Evolutionary conservation across 805 yeast genomes (phyloP).

Genomic region (Schwanniomyces polymorphus): DNA sequence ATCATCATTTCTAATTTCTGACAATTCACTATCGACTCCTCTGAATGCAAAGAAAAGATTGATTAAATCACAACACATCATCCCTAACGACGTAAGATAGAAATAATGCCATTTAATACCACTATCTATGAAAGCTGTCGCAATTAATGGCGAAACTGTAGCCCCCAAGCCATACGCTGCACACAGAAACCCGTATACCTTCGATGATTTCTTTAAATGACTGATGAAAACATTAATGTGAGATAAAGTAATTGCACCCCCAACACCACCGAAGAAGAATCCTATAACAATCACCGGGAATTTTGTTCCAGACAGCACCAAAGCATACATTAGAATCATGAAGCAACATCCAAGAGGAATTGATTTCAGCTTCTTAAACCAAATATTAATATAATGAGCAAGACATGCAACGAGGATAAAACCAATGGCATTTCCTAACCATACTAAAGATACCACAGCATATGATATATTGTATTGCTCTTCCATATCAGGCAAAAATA

Average conservation of each 20-base stretch:
- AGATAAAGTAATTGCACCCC: slow-evolving; percentile 49
- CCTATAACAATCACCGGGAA: slow-evolving; percentile 51
- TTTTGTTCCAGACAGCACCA: slow-evolving; percentile 48
- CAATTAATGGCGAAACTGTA: slow-evolving; percentile 64
- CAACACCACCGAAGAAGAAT: slow-evolving; percentile 60
- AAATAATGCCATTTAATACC: slow-evolving; percentile 56
- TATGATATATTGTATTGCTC: slow-evolving; percentile 20
- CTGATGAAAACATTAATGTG: slow-evolving; percentile 55
- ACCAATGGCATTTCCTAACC: slow-evolving; percentile 28
- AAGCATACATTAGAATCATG: slow-evolving; percentile 41
- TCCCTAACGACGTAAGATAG: slow-evolving; percentile 49
- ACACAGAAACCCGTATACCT: slow-evolving; percentile 61
- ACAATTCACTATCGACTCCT: slow-evolving; percentile 47
- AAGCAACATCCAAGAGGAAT: slow-evolving; percentile 32
- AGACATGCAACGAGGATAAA: slow-evolving; percentile 23
- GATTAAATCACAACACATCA: slow-evolving; percentile 31
- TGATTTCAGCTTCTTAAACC: slow-evolving; percentile 18
- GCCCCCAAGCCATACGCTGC: slow-evolving; percentile 76
- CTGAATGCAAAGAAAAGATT: slow-evolving; percentile 45
- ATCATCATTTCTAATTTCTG: slow-evolving; percentile 28
- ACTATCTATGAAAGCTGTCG: slow-evolving; percentile 51
- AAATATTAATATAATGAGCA: slow-evolving; percentile 22
- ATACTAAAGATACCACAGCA: slow-evolving; percentile 24
- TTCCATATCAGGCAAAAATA: slow-evolving; percentile 25
- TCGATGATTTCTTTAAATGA: slow-evolving; percentile 52